Evolutionary conservation across 495 filamentous ascomycete species (phyloP).

Genomic region (Talaromyces stipitatus): DNA sequence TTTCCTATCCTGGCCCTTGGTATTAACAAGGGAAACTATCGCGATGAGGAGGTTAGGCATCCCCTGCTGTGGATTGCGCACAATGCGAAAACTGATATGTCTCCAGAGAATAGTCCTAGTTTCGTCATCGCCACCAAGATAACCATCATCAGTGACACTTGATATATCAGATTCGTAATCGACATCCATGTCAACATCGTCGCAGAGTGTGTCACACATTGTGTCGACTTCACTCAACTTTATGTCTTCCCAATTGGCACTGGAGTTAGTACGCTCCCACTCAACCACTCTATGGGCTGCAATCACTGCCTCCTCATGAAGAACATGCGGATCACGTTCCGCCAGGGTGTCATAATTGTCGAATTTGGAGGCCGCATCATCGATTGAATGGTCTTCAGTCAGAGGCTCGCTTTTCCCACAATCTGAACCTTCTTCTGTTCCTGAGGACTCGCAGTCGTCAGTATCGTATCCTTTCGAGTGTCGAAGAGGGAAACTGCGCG

Average conservation of each 20-base stretch:
- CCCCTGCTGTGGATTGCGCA: background rate
- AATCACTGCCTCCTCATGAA: background rate
- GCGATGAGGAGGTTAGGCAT: background rate
- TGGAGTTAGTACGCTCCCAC: background rate
- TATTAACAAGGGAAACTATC: background rate
- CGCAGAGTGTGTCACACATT: background rate
- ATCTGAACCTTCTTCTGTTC: background rate
- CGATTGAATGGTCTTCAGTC: background rate
- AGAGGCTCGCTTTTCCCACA: background rate
- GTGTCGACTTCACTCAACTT: background rate
- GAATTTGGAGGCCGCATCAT: background rate
- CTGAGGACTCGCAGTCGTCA: background rate
- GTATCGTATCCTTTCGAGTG: background rate
- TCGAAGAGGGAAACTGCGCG: background rate
- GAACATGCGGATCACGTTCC: background rate
- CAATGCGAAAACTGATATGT: constrained; percentile 5
- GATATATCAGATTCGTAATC: constrained; percentile 4
- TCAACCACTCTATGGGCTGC: background rate
- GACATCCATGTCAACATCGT: background rate
- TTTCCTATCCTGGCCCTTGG: background rate
- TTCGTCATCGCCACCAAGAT: background rate
- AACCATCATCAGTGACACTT: constrained; percentile 3
- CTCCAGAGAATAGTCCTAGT: constrained; percentile 1
- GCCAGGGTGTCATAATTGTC: background rate
- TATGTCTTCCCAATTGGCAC: background rate